Conservation (phyloP, 192 early-diverging fungal genomes). For the Globomyces pollinis-pini region DNA sequence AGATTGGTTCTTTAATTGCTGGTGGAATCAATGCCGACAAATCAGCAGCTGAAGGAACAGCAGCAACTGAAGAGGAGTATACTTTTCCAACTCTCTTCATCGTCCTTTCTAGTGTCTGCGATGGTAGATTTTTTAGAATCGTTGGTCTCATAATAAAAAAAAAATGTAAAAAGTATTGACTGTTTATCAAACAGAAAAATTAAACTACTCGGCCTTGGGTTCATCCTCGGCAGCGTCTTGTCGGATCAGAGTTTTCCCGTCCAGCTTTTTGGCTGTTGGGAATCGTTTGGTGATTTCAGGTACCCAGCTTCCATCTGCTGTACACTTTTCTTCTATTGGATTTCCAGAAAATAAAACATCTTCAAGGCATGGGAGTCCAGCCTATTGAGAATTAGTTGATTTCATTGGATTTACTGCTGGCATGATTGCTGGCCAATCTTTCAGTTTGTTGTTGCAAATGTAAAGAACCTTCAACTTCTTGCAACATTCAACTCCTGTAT, state of each 20-base stretch:
- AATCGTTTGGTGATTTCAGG: slow-evolving; percentile 45
- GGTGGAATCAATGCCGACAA: too few relatives aligned
- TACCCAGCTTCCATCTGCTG: slow-evolving; percentile 47
- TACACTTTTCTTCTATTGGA: slow-evolving; percentile 49
- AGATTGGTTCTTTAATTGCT: too few relatives aligned
- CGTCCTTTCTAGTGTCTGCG: too few relatives aligned
- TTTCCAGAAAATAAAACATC: slow-evolving; percentile 44
- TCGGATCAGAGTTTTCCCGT: slow-evolving; percentile 46
- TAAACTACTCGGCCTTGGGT: not conserved
- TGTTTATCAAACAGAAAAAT: too few relatives aligned
- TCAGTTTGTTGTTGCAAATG: slow-evolving; percentile 52
- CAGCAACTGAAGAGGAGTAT: too few relatives aligned
- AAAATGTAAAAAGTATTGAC: too few relatives aligned
- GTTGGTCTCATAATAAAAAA: too few relatives aligned
- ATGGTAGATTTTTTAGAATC: too few relatives aligned
- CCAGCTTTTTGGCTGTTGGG: slow-evolving; percentile 38
- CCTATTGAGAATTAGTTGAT: slow-evolving; percentile 6
- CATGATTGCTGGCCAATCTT: slow-evolving; percentile 41
- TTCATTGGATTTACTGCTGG: slow-evolving; percentile 20
- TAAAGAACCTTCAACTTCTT: slow-evolving; percentile 54
- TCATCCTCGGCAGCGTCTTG: slow-evolving; percentile 26
- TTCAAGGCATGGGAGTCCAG: slow-evolving; percentile 33
- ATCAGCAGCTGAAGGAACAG: too few relatives aligned
- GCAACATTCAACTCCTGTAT: slow-evolving; percentile 36
- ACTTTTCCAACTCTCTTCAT: too few relatives aligned